A percentile compares a stretch with the other conserved stretches of the same genome.
Conservation (phyloP, 1,284 basidiomycete genomes). For the Puccinia coronata region DNA sequence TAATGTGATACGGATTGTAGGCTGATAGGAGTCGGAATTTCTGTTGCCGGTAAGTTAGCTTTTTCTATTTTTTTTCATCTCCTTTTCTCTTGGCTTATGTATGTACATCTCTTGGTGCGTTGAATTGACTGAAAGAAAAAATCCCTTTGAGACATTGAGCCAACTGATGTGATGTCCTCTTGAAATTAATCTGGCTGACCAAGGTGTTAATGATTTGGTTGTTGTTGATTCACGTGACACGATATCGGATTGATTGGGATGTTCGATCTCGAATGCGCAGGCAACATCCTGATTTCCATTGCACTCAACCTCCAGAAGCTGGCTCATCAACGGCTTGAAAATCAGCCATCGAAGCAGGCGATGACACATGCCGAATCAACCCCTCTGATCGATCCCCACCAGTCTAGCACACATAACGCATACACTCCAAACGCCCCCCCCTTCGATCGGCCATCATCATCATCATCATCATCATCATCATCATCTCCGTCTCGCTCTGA, state of each 20-base stretch:
- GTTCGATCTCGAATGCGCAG: not conserved
- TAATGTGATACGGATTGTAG: not conserved
- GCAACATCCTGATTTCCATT: constrained; percentile 57
- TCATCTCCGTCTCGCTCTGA: not conserved
- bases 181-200: too few relatives aligned
- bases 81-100: not conserved
- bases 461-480: constrained; percentile 1
- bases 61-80: not conserved
- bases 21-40: not conserved
- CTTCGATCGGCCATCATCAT: too few relatives aligned
- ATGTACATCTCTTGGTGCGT: too few relatives aligned
- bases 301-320: constrained; percentile 59
- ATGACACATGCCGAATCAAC: not conserved
- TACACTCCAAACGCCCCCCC: not conserved
- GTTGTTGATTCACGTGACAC: too few relatives aligned
- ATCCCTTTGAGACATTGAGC: too few relatives aligned
- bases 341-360: constrained; percentile 49
- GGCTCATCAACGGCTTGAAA: constrained; percentile 53
- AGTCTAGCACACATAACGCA: not conserved
- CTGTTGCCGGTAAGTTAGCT: not conserved
- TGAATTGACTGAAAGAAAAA: not conserved
- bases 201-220: too few relatives aligned
- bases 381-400: not conserved
- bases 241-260: too few relatives aligned
- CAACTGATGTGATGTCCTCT: too few relatives aligned